phyloP scores from a whole-genome alignment of 2,329 filamentous ascomycete genomes.

The Stachybotrys echinatus region DNA sequence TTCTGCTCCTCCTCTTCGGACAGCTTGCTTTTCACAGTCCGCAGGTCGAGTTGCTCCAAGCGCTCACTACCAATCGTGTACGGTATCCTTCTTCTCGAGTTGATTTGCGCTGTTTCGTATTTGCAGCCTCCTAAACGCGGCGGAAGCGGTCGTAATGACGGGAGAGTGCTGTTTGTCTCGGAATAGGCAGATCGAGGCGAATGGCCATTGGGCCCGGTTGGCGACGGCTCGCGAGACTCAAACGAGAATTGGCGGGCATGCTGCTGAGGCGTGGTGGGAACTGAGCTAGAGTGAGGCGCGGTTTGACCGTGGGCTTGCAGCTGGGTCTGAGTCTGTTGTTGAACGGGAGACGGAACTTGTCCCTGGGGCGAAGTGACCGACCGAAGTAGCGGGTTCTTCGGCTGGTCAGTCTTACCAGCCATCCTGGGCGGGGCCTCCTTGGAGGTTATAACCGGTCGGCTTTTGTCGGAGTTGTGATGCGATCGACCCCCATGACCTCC shows the following conservation, averaged over 20 bases:
- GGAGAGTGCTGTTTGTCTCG: conserved; percentile 72
- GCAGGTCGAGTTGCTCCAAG: conserved; percentile 64
- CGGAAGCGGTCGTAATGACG: conserved; percentile 61
- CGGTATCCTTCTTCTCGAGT: conserved; percentile 80
- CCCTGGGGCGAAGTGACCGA: conserved; percentile 14
- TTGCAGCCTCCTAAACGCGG: conserved; percentile 63
- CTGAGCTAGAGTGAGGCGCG: conserved; percentile 69
- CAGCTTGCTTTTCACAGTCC: conserved; percentile 67
- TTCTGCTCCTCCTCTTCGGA: conserved; percentile 68
- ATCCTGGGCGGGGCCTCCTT: conserved; percentile 50
- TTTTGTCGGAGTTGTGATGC: conserved; percentile 52
- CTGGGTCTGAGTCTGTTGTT: neutral
- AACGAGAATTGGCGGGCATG: conserved; percentile 78
- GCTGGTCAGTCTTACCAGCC: conserved; percentile 34
- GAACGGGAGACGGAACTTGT: neutral
- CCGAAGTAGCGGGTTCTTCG: conserved; percentile 23
- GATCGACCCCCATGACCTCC: conserved; percentile 63
- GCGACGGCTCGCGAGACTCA: conserved; percentile 74
- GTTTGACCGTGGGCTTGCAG: conserved; percentile 13
- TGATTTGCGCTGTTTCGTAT: conserved; percentile 81
- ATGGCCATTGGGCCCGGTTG: conserved; percentile 68
- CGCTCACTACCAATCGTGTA: conserved; percentile 83
- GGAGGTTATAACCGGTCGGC: conserved; percentile 55
- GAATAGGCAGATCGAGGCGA: conserved; percentile 89
- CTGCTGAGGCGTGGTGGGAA: conserved; percentile 90